These are phyloP conservation scores for Heterobasidion parviporum DNA, from an alignment of 1,284 basidiomycete species.

Conservation along the genomic window DNA sequence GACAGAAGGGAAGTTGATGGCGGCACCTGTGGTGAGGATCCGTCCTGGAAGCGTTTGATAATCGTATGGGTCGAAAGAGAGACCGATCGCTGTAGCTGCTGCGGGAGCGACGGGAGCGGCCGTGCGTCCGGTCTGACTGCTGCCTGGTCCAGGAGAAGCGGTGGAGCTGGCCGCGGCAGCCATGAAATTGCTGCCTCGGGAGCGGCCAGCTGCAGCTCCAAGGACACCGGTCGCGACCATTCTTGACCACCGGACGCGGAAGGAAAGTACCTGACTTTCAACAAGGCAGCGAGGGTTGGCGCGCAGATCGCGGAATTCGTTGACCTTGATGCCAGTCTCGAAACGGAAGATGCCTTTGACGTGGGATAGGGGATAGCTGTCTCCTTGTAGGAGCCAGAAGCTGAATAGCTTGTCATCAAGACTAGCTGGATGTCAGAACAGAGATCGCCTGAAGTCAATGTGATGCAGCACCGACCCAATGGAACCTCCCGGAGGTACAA, in stretches of 20 bases:
- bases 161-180: constrained; percentile 21
- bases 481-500: constrained; percentile 79
- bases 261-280: constrained; percentile 68
- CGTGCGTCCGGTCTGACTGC: constrained; percentile 14
- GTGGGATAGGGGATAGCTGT: constrained; percentile 60
- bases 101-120: constrained; percentile 9
- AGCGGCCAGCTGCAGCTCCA: constrained; percentile 28
- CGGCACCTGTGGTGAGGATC: constrained; percentile 62
- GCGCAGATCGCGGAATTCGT: constrained; percentile 76
- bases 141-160: constrained; percentile 20
- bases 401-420: constrained; percentile 83
- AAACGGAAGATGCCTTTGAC: constrained; percentile 83
- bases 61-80: constrained; percentile 72
- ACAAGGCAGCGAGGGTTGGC: constrained; percentile 77
- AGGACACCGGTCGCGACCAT: constrained; percentile 57
- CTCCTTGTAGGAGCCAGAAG: constrained; percentile 78
- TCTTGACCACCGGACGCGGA: constrained; percentile 70
- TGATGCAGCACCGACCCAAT: constrained; percentile 53
- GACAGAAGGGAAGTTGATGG: constrained; percentile 76
- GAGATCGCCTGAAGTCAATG: not conserved
- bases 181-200: constrained; percentile 18
- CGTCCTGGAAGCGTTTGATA: constrained; percentile 50
- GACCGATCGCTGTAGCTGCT: constrained; percentile 40
- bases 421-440: constrained; percentile 27
- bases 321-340: constrained; percentile 76